Conservation (phyloP, 345 rosid genomes). For the Arabis hirsuta region DNA sequence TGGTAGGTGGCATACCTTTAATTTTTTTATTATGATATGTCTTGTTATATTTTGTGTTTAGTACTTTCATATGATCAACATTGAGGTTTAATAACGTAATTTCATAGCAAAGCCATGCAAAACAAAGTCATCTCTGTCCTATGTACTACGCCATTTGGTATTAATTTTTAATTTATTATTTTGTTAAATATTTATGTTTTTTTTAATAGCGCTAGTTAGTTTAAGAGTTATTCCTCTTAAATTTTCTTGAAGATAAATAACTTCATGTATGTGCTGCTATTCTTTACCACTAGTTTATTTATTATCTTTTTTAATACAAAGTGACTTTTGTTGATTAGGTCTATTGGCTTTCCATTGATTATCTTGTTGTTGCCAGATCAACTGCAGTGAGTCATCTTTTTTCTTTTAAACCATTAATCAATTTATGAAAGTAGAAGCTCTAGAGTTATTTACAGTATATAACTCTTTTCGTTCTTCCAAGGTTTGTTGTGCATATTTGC, state of each 20-base stretch:
- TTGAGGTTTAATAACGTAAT: background rate
- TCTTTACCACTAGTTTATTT: background rate
- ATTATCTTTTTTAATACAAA: constrained; percentile 8
- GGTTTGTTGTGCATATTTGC: constrained; percentile 85
- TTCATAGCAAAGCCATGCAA: no score
- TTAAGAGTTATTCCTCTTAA: constrained; percentile 17
- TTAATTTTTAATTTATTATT: background rate
- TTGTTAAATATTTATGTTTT: no score
- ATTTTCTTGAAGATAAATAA: background rate
- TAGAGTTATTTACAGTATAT: constrained; percentile 14
- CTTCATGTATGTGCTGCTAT: constrained; percentile 8
- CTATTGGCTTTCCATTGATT: constrained; percentile 88
- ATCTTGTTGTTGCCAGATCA: constrained; percentile 80
- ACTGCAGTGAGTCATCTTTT: constrained; percentile 67
- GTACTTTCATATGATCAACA: no score
- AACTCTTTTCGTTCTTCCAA: constrained; percentile 38
- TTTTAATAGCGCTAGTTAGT: background rate
- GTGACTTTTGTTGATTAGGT: constrained; percentile 57
- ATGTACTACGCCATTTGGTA: constrained; percentile 9
- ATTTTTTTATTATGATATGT: no score
- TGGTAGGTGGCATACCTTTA: background rate
- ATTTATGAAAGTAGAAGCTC: no score
- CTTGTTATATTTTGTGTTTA: no score
- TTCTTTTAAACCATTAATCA: no score
- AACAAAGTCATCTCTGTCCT: background rate